Conservation (phyloP, 495 filamentous ascomycete genomes). For the Sporormia fimetaria region DNA sequence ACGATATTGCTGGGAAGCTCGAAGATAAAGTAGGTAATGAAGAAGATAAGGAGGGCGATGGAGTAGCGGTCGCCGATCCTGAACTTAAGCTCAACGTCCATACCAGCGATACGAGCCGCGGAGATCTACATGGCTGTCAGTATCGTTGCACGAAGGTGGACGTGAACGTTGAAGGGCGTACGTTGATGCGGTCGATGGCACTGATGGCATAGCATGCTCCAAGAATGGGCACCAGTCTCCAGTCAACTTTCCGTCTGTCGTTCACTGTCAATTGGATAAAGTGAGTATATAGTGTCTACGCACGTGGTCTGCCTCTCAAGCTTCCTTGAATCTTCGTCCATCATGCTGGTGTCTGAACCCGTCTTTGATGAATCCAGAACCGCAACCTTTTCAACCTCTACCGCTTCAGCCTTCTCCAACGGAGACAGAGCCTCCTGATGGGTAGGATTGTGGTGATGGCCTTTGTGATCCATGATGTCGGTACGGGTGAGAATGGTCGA, state of each 20-base stretch:
- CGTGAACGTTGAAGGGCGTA: neutral
- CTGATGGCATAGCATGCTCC: slow-evolving; percentile 10
- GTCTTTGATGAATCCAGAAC: too few relatives aligned
- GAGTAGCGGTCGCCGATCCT: slow-evolving; percentile 24
- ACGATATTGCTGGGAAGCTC: slow-evolving; percentile 49
- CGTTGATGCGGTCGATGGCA: slow-evolving; percentile 13
- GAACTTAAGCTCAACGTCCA: slow-evolving; percentile 10
- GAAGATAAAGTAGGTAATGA: slow-evolving; percentile 53
- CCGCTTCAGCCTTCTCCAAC: too few relatives aligned
- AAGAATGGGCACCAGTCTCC: neutral
- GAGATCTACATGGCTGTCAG: slow-evolving; percentile 1
- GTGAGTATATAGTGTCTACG: too few relatives aligned
- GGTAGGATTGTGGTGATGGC: too few relatives aligned
- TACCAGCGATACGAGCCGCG: slow-evolving; percentile 10
- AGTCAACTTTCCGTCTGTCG: slow-evolving; percentile 8
- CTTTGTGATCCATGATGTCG: too few relatives aligned
- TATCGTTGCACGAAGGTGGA: neutral
- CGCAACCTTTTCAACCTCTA: too few relatives aligned
- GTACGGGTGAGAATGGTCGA: too few relatives aligned
- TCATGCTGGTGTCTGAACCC: too few relatives aligned
- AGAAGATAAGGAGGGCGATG: slow-evolving; percentile 52
- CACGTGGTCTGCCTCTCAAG: too few relatives aligned
- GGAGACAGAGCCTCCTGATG: too few relatives aligned
- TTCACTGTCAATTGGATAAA: too few relatives aligned
- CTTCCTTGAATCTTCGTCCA: too few relatives aligned